phyloP scores from a whole-genome alignment of 305 asterid genomes.

The Rubia tinctorum region DNA sequence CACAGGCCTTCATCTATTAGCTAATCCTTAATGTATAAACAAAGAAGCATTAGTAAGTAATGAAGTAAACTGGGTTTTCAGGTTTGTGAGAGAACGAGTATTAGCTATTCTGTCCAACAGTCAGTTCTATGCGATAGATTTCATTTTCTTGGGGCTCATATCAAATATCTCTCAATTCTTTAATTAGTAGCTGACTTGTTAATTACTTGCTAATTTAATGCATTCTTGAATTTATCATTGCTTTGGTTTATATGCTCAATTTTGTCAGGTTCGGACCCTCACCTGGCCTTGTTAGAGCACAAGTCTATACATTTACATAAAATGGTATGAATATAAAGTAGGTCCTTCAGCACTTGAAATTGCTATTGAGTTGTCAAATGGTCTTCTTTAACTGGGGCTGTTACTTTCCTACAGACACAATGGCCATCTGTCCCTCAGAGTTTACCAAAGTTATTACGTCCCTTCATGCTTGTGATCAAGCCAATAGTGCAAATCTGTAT shows the following conservation, averaged over 20 bases:
- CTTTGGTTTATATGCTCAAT: conserved; percentile 4
- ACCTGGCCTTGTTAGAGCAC: conserved; percentile 62
- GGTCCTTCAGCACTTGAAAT: conserved; percentile 16
- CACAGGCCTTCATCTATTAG: background rate
- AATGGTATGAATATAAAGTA: conserved; percentile 51
- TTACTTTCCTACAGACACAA: conserved; percentile 52
- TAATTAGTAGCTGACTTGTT: background rate
- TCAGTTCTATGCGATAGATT: background rate
- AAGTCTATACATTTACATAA: conserved; percentile 65
- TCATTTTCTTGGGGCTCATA: background rate
- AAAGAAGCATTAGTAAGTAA: background rate
- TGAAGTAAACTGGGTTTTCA: background rate
- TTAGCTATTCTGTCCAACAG: background rate
- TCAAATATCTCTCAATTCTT: background rate
- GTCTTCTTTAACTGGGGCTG: conserved; percentile 13
- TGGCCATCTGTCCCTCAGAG: conserved; percentile 64
- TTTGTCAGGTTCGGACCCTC: conserved; percentile 83
- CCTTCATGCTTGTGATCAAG: conserved; percentile 70
- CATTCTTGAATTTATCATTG: background rate
- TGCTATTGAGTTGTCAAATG: background rate
- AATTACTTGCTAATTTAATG: background rate
- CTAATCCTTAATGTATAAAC: background rate
- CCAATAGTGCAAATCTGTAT: conserved; percentile 68
- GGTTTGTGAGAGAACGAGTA: background rate
- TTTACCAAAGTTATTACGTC: conserved; percentile 68